Base-by-base conservation (phyloP, 2,329 filamentous ascomycete species). In the Hypoxylon sp. region DNA sequence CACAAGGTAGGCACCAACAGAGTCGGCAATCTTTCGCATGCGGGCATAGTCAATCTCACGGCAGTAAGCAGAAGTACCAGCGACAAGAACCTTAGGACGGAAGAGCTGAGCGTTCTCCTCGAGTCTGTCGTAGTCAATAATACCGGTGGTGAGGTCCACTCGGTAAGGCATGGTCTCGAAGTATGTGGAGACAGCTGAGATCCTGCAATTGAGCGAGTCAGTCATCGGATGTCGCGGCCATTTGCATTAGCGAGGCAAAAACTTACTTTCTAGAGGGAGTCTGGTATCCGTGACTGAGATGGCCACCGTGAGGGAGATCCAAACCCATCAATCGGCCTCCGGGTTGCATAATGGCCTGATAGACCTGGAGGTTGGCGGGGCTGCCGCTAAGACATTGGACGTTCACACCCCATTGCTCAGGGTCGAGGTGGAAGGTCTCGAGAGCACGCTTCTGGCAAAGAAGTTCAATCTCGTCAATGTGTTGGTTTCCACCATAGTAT, bases 401-500 rank as follows among this genome's bases (percentile, higher is more conserved):
- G 80, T 99, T 99, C 84, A 99, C 96, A 80, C 96, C 96, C 96
- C 96, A 99, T 86, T 97, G 94, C 74, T 90, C 88, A 17, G 91
- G 80, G 83, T 97, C 92, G 74, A 97, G 84, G 79, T 93, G 88
- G 87, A 98, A 99, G 65, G 94, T 92, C 84, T 93, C 88, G 71
- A 99, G 91, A 73, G 96, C 96, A 84, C 96, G 92, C 82, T 90
- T 88, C 87, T 99, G 96, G 89, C 96, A 99, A 68, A 96, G 92
- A 74, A 92, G 88, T 88, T 99, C 96, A 78, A 98, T 94, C 83
- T 93, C 88, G 82, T 99, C 96, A 75, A 99, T 99, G 88, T 96
- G 93, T 88, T 99, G 92, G 87, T 99, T 99, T 79, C 96, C 96
- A 80, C 96, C 96, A 79, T 99, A 99, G 89, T 99, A 99, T 83